Evolutionary conservation across 352 stramenopile genomes (phyloP).

Genomic region (Phytophthora europaea): DNA sequence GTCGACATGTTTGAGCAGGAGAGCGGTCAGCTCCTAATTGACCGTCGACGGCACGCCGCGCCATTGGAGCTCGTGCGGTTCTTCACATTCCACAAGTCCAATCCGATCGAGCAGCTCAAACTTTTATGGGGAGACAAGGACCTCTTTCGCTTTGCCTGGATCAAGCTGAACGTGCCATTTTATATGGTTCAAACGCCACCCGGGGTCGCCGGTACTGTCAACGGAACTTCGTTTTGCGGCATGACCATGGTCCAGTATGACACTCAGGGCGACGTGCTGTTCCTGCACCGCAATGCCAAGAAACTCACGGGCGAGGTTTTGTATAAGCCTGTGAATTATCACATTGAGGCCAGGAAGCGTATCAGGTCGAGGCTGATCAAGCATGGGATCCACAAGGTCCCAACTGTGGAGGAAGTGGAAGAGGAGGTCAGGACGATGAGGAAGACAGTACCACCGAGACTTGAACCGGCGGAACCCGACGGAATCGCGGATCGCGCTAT

Average conservation of each 20-base stretch:
- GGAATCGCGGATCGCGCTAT: constrained; percentile 53
- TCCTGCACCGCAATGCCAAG: constrained; percentile 62
- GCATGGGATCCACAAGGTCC: constrained; percentile 29
- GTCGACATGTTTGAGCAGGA: constrained; percentile 63
- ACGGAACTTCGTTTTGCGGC: constrained; percentile 43
- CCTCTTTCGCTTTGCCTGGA: constrained; percentile 68
- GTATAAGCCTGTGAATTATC: constrained; percentile 35
- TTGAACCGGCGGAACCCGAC: constrained; percentile 29
- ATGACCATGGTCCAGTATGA: constrained; percentile 51
- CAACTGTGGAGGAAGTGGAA: constrained; percentile 27
- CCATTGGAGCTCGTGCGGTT: constrained; percentile 39
- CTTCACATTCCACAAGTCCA: constrained; percentile 54
- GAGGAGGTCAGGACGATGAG: constrained; percentile 26
- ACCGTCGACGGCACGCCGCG: constrained; percentile 22
- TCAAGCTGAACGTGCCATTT: constrained; percentile 53
- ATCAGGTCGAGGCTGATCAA: constrained; percentile 30
- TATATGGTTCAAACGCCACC: constrained; percentile 63
- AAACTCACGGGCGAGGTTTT: constrained; percentile 50
- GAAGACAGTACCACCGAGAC: constrained; percentile 26
- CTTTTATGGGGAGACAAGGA: constrained; percentile 70
- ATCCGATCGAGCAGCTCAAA: constrained; percentile 44
- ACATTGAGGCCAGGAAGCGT: constrained; percentile 28
- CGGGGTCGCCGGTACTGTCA: constrained; percentile 40
- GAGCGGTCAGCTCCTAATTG: constrained; percentile 32
- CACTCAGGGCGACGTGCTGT: constrained; percentile 42